phyloP scores from a whole-genome alignment of 768 basidiomycete genomes.

The Leccinum obscurum region DNA sequence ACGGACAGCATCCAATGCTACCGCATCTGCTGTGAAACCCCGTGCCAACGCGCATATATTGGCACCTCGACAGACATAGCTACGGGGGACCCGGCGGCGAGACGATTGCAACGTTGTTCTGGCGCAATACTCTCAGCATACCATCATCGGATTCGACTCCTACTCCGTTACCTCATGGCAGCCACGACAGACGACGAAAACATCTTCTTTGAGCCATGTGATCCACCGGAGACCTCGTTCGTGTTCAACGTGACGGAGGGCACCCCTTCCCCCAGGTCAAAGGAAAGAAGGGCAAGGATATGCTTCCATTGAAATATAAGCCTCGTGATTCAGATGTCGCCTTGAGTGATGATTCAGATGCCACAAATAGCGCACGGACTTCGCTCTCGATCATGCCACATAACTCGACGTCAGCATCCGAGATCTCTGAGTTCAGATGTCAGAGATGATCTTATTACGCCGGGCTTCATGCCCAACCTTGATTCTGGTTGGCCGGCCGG shows the following conservation, averaged over 20 bases:
- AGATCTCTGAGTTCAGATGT: conserved; percentile 52
- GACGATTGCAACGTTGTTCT: conserved; percentile 29
- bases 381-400: conserved; percentile 46
- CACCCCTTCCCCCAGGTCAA: conserved; percentile 55
- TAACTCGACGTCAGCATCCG: conserved; percentile 60
- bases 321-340: conserved; percentile 68
- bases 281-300: conserved; percentile 31
- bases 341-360: conserved; percentile 60
- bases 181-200: conserved; percentile 50
- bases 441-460: conserved; percentile 74
- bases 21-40: conserved; percentile 7
- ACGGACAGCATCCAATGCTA: conserved; percentile 25
- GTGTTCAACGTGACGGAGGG: conserved; percentile 52
- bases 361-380: conserved; percentile 12
- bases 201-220: conserved; percentile 51
- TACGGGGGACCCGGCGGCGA: conserved; percentile 54
- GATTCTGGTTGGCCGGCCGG: conserved; percentile 65
- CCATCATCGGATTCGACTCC: conserved; percentile 57
- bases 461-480: conserved; percentile 52
- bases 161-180: conserved; percentile 30
- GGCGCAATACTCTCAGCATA: conserved; percentile 39
- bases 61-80: conserved; percentile 55
- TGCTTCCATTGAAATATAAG: conserved; percentile 67
- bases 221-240: conserved; percentile 53
- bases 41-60: conserved; percentile 28